Conservation (phyloP, 805 yeast genomes). For the Metschnikowia lochheadii region DNA sequence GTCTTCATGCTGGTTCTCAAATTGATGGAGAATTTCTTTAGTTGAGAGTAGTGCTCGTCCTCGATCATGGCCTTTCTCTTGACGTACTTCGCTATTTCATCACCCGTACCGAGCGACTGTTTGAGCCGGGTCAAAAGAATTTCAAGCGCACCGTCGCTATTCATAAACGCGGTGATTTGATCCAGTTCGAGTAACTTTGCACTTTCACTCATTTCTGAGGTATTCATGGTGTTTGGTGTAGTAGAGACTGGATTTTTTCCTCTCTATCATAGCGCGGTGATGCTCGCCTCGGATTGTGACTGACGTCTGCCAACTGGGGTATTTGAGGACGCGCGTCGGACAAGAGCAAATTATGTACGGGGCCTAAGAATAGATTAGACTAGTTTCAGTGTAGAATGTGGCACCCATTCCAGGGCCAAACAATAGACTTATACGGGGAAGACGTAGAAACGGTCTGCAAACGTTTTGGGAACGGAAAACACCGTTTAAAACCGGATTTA, state of each 20-base stretch:
- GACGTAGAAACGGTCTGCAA: too few relatives aligned
- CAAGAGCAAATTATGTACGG: neutral
- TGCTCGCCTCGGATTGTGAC: neutral
- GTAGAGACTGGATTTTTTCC: neutral
- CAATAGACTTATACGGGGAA: too few relatives aligned
- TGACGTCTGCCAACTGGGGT: neutral
- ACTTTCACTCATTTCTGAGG: constrained; percentile 9
- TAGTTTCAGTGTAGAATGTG: neutral
- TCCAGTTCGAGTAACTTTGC: constrained; percentile 26
- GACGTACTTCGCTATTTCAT: constrained; percentile 76
- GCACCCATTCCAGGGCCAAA: neutral
- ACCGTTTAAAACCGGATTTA: too few relatives aligned
- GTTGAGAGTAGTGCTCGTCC: constrained; percentile 70
- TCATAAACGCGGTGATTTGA: constrained; percentile 48
- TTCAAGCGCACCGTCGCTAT: constrained; percentile 74
- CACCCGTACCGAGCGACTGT: constrained; percentile 75
- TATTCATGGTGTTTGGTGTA: neutral
- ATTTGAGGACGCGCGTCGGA: constrained; percentile 1
- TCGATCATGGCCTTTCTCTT: constrained; percentile 76
- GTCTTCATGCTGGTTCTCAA: constrained; percentile 47
- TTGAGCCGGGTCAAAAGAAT: constrained; percentile 68
- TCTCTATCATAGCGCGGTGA: constrained; percentile 1
- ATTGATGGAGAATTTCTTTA: constrained; percentile 64
- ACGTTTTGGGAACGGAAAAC: too few relatives aligned
- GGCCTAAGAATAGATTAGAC: neutral